Percentiles rank a stretch among this genome's conserved stretches.
These are phyloP conservation scores for Populus hybrid DNA, from an alignment of 441 rosid species.

Conservation along the genomic window DNA sequence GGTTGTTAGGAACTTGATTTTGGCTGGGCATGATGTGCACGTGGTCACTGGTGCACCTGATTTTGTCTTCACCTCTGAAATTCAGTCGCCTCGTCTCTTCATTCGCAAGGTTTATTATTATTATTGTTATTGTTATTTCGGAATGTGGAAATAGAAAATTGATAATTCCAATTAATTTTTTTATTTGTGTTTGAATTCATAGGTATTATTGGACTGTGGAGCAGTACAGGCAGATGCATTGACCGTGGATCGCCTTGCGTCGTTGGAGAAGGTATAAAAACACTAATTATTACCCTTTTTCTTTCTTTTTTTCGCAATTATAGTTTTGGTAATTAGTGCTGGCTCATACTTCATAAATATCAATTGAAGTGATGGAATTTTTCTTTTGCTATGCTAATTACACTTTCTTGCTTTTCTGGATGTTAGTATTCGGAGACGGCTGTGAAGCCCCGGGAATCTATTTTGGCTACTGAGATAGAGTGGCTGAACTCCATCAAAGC, in stretches of 20 bases:
- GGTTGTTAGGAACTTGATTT: slow-evolving; percentile 90
- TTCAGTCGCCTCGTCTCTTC: slow-evolving; percentile 81
- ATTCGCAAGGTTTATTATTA: slow-evolving; percentile 19
- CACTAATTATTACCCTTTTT: not conserved
- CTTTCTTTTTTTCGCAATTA: not conserved
- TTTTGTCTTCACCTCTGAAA: slow-evolving; percentile 88
- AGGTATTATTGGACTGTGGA: slow-evolving; percentile 95
- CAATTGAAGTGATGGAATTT: not conserved
- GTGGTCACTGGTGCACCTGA: slow-evolving; percentile 99
- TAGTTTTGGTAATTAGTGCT: not conserved
- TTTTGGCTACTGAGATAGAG: slow-evolving; percentile 71
- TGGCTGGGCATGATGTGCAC: slow-evolving; percentile 98
- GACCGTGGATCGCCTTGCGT: slow-evolving; percentile 98
- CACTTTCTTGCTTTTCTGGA: slow-evolving; percentile 2
- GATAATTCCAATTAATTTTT: not conserved
- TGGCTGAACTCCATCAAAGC: slow-evolving; percentile 95
- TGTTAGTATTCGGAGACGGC: slow-evolving; percentile 94
- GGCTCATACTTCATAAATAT: not conserved
- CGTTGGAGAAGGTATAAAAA: slow-evolving; percentile 74
- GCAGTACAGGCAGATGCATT: slow-evolving; percentile 99
- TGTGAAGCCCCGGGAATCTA: slow-evolving; percentile 83
- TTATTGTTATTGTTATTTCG: slow-evolving; percentile 17
- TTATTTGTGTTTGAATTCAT: not conserved
- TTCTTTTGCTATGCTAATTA: not conserved
- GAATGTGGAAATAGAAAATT: slow-evolving; percentile 31